Evolutionary conservation across 495 filamentous ascomycete genomes (phyloP), one percentile per base, ranked within the genome.

Genomic region (Annulohypoxylon bovei): DNA sequence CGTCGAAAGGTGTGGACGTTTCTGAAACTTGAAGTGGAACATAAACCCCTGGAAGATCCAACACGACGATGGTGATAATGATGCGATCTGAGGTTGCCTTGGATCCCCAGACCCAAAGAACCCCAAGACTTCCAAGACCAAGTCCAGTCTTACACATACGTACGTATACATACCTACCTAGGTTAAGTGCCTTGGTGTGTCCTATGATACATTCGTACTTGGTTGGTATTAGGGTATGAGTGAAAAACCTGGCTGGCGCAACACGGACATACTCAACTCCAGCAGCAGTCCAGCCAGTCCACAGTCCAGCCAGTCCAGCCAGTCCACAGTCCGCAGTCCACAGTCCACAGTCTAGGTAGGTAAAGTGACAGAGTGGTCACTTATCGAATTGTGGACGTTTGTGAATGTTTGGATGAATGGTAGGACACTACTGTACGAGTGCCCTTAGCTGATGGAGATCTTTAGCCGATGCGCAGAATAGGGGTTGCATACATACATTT

Each of bases 21-120:
- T 62, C 70, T 75, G 73, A 75, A 75, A 75, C 73, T 57, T 62
- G 28, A 67, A 70, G 67, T 75, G 73, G 73, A 71, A 75, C 73
- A 65, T 68, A 32, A 70, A n/a, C 63, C 35, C 73, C 67, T 70
- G 69, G 59, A 47, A 72, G 69, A 68, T 72, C 69, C 64, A 62
- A 67, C 58, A 67, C 46, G 7, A 47, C 59, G 64, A 72, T 68
- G 59, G 55, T 47, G 62, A 75, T 70, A 65, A 67, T 72, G 69
- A 72, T 72, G 69, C 64, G 63, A 72, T 72, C 62, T 67, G 37
- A 60, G 46, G 50, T 52, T 62, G 55, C 37, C 61, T 62, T 64
- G 23, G 49, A 44, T 62, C 57, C 56, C 62, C 35, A 50, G 42
- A 68, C 25, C 65, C 50, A 14, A 23, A 46, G 23, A 46, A 68